A percentile compares a stretch with the other conserved stretches of the same genome.
Evolutionary conservation across 2,329 filamentous ascomycete genomes (phyloP).

Genomic region (Aspergillus uvarum): DNA sequence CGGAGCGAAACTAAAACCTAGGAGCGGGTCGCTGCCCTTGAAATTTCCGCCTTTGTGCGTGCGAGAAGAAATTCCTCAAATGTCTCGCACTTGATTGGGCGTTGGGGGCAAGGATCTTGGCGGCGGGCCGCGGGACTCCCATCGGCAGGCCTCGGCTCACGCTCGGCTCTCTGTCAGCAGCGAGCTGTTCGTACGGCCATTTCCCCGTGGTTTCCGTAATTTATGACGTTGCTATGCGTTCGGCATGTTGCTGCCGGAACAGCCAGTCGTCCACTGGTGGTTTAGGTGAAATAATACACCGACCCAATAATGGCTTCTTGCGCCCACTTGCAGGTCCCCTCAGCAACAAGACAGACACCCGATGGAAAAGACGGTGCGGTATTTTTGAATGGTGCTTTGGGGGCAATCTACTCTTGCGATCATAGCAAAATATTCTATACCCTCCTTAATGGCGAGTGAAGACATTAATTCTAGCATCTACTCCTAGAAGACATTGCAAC

Average conservation of each 20-base stretch:
- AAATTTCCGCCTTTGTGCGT: slow-evolving; percentile 32
- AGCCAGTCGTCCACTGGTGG: slow-evolving; percentile 19
- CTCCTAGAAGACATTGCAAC: neutral
- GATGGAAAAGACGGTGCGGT: neutral
- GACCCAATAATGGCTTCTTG: neutral
- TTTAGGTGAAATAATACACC: slow-evolving; percentile 22
- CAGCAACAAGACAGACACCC: neutral
- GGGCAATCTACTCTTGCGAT: neutral
- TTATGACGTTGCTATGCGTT: slow-evolving; percentile 32
- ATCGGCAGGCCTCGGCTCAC: slow-evolving; percentile 39
- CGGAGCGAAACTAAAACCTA: slow-evolving; percentile 30
- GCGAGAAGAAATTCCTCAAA: slow-evolving; percentile 26
- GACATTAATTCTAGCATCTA: neutral
- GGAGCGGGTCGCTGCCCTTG: slow-evolving; percentile 28
- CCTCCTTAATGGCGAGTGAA: neutral
- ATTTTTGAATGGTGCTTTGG: neutral
- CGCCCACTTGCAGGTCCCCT: neutral
- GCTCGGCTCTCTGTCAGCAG: slow-evolving; percentile 26
- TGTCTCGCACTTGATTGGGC: slow-evolving; percentile 29
- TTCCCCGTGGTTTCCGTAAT: slow-evolving; percentile 22
- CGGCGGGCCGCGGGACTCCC: slow-evolving; percentile 26
- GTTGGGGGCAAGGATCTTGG: slow-evolving; percentile 18
- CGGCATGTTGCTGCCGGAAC: slow-evolving; percentile 27
- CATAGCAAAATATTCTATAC: neutral
- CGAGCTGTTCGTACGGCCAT: slow-evolving; percentile 22